Evolutionary conservation across 352 stramenopile species (phyloP).

Genomic region (Blastocystis sp.): DNA sequence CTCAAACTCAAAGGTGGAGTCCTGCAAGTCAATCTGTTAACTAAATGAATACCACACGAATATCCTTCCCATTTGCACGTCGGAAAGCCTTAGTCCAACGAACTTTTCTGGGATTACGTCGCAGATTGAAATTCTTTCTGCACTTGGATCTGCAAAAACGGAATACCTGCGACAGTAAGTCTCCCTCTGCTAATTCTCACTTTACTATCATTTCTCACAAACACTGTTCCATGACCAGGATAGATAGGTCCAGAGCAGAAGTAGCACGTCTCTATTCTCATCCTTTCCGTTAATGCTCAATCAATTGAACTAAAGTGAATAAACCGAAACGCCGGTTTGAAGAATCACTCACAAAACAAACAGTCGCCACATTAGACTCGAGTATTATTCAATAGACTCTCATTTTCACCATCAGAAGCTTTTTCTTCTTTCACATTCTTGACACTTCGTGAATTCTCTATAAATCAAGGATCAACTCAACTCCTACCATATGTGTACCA

Average conservation of each 20-base stretch:
- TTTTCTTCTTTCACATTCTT: not conserved
- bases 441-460: slow-evolving; percentile 2
- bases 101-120: slow-evolving; percentile 98
- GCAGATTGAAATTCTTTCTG: slow-evolving; percentile 99
- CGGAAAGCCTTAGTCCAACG: slow-evolving; percentile 99
- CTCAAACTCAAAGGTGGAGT: slow-evolving; percentile 99
- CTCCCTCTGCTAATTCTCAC: slow-evolving; percentile 23
- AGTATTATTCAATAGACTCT: not conserved
- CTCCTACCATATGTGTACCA: slow-evolving; percentile 53
- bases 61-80: slow-evolving; percentile 95
- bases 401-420: not conserved
- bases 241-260: slow-evolving; percentile 97
- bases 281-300: slow-evolving; percentile 71
- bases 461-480: not conserved
- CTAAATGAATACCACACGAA: slow-evolving; percentile 80
- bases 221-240: slow-evolving; percentile 96
- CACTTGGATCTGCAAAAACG: slow-evolving; percentile 99
- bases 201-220: slow-evolving; percentile 99
- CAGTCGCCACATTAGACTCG: slow-evolving; percentile 6
- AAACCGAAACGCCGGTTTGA: slow-evolving; percentile 6
- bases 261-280: slow-evolving; percentile 98
- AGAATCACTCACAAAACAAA: slow-evolving; percentile 35
- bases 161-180: slow-evolving; percentile 79
- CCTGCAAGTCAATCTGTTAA: slow-evolving; percentile 69
- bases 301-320: not conserved